Evolutionary conservation across 2,329 filamentous ascomycete genomes (phyloP), one percentile per base, ranked within the genome.

Genomic region (Aspergillus neoniger): DNA sequence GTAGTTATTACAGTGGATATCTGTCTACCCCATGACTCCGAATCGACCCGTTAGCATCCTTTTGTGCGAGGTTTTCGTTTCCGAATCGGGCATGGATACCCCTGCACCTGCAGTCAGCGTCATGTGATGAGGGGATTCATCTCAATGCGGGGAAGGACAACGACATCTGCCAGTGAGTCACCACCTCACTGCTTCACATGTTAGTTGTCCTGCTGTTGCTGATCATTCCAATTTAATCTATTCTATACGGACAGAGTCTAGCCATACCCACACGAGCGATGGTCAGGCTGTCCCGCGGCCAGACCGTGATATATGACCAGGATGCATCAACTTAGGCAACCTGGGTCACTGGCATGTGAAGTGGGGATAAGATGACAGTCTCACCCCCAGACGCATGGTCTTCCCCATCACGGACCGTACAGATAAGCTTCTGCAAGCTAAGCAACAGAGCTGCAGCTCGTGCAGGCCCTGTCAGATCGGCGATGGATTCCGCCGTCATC

Each of bases 341-440:
- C 19, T 28, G 25, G 4, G 14, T n/a, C 15, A 49, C 25, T 30
- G 28, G 9, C 47, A 50, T 32, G 54, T 57, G 54, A 56, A 49
- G 54, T 57, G 54, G 54, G 38, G 54, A 48, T 50, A 32, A 44
- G 19, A 21, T 21, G 47, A 50, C 47, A 19, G 15, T 4, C 25
- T 6, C 23, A 30, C 25, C n/a, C n/a, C 47, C 47, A n/a, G 23
- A 17, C 25, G n/a, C 47, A 50, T 28, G 47, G 28, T 48, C 43
- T 36, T 36, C 54, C 38, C 54, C 43, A 28, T 49, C n/a, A 36
- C 17, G 21, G n/a, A 38, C 54, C 36, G 43, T 21, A 25, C 28
- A 48, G 23, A 36, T 55, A 57, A 57, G 54, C 54, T 57, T 57
- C 38, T 47, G 23, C 52, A 44, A 32, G n/a, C 41, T 44, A 44